These are phyloP conservation scores for Kondoa subrosea DNA, from an alignment of 768 basidiomycete genomes.

Conservation along the genomic window DNA sequence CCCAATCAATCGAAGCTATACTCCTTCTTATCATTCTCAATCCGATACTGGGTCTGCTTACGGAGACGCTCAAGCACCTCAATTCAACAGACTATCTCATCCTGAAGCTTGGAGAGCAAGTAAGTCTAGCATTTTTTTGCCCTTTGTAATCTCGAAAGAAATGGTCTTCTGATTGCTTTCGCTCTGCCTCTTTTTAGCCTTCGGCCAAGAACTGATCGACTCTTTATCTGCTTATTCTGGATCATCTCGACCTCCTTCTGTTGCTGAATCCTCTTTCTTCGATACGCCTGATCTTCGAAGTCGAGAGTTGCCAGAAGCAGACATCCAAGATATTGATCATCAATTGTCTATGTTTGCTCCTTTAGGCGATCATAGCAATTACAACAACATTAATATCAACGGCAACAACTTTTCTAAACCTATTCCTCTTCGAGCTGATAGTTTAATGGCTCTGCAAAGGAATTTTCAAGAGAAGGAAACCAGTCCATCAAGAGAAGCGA, in stretches of 20 bases:
- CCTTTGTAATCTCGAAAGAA: neutral
- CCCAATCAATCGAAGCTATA: neutral
- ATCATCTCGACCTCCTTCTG: neutral
- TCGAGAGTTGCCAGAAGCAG: neutral
- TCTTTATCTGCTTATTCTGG: neutral
- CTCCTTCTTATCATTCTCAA: neutral
- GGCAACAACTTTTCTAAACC: neutral
- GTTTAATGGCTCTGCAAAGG: neutral
- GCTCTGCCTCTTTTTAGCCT: neutral
- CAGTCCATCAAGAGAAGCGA: neutral
- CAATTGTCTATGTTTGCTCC: neutral
- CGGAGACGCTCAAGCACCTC: neutral
- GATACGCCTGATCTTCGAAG: neutral
- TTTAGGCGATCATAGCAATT: no score
- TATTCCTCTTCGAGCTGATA: neutral
- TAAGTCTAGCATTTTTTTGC: neutral
- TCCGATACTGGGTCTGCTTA: neutral
- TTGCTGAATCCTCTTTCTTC: neutral
- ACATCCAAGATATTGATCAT: neutral
- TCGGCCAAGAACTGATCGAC: neutral
- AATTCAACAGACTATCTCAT: neutral
- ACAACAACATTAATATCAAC: no score
- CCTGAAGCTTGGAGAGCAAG: neutral
- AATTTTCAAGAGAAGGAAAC: neutral
- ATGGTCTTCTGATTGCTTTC: neutral